Percentiles rank a stretch among this genome's conserved stretches.
phyloP scores from a whole-genome alignment of 2,329 filamentous ascomycete genomes.

The Cladosporium sp. region DNA sequence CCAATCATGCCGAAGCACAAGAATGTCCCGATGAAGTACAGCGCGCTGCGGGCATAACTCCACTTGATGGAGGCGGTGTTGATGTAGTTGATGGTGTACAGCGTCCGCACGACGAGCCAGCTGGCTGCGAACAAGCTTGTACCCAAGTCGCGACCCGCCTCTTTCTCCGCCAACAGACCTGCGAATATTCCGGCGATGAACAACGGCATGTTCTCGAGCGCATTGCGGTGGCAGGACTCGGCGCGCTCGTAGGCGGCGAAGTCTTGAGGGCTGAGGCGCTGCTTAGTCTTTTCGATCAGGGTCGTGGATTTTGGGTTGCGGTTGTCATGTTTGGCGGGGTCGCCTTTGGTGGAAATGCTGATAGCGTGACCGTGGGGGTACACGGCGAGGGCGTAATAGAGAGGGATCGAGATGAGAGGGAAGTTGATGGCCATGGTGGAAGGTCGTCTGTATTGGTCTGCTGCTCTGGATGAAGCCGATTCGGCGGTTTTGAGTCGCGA shows the following conservation, averaged over 20 bases:
- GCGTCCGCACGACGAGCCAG: conserved; percentile 32
- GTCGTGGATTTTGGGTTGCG: conserved; percentile 36
- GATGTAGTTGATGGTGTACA: conserved; percentile 36
- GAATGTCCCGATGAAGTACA: conserved; percentile 26
- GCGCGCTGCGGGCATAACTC: conserved; percentile 22
- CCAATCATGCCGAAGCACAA: conserved; percentile 28
- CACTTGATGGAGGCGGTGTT: conserved; percentile 22
- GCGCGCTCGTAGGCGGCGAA: conserved; percentile 41
- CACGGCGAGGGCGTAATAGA: conserved; percentile 38
- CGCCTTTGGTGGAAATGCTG: conserved; percentile 31
- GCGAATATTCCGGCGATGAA: conserved; percentile 40
- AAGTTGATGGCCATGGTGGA: conserved; percentile 27
- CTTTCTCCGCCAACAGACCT: conserved; percentile 35
- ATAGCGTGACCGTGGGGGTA: conserved; percentile 37
- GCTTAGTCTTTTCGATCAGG: conserved; percentile 31
- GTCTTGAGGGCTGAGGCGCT: conserved; percentile 30
- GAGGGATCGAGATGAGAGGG: conserved; percentile 40
- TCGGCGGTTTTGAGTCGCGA: background rate
- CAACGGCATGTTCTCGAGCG: conserved; percentile 42
- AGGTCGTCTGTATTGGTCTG: background rate
- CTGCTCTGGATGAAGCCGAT: too few relatives aligned
- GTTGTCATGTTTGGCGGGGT: conserved; percentile 36
- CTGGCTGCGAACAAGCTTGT: conserved; percentile 30
- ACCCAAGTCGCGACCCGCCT: conserved; percentile 21
- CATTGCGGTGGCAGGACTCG: conserved; percentile 41